phyloP scores from a whole-genome alignment of 2,329 filamentous ascomycete genomes.

The Cercospora citrullina region DNA sequence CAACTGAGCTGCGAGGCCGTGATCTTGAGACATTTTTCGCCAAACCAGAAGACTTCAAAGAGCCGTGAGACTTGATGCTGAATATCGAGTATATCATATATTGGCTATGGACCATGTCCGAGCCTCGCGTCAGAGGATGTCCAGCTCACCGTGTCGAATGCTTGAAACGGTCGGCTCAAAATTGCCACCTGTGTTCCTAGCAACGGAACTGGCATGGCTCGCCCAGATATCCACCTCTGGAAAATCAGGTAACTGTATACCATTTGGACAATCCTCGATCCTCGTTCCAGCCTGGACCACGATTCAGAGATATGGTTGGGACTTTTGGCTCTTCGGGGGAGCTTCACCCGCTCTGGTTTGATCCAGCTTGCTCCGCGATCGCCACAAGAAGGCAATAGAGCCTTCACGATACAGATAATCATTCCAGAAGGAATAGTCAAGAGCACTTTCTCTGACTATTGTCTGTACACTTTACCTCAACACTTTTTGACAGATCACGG shows the following conservation, averaged over 20 bases:
- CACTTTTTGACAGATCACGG: neutral
- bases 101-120: neutral
- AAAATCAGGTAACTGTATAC: neutral
- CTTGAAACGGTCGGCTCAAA: too few species aligned
- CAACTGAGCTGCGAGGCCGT: neutral
- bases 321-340: neutral
- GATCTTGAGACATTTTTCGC: neutral
- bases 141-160: neutral
- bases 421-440: neutral
- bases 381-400: neutral
- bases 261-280: neutral
- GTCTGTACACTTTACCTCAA: neutral
- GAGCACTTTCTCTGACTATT: neutral
- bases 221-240: neutral
- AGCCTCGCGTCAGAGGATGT: neutral
- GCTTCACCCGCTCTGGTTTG: neutral
- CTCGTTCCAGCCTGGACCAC: neutral
- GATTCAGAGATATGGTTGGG: neutral
- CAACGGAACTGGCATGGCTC: neutral
- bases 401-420: neutral
- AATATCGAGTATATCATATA: fast-evolving
- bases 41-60: conserved; percentile 8
- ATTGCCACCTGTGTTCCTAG: too few species aligned
- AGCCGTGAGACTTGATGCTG: neutral
- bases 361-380: neutral